These are phyloP conservation scores for Corinectria fuckeliana DNA, from an alignment of 2,329 filamentous ascomycete species.

Conservation along the genomic window DNA sequence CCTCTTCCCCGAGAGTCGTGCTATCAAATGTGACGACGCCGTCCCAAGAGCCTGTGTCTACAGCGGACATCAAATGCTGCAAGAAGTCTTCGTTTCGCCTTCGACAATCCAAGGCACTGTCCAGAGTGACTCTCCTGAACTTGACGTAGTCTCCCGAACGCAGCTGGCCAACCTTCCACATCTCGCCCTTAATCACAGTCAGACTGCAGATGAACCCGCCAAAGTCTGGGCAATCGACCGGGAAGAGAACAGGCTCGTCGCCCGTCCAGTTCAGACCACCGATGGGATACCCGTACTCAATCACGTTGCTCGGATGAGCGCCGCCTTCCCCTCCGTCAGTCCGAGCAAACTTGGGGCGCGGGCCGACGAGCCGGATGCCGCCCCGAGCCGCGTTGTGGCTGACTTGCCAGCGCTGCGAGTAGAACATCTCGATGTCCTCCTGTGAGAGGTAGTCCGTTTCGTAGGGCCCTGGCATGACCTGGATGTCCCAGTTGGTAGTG, in stretches of 20 bases:
- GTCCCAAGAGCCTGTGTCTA: constrained; percentile 5
- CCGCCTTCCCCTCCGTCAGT: constrained; percentile 68
- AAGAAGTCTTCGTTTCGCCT: constrained; percentile 14
- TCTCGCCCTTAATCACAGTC: constrained; percentile 41
- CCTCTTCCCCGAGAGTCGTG: neutral
- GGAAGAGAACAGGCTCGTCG: constrained; percentile 44
- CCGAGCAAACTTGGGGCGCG: constrained; percentile 64
- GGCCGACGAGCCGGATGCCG: constrained; percentile 65
- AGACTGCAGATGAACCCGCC: constrained; percentile 42
- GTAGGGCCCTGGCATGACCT: constrained; percentile 42
- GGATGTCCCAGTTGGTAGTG: constrained; percentile 27
- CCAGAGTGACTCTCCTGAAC: constrained; percentile 49
- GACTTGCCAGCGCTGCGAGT: constrained; percentile 63
- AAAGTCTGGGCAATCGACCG: constrained; percentile 41
- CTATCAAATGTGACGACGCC: constrained; percentile 6
- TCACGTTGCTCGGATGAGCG: constrained; percentile 62
- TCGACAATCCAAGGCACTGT: constrained; percentile 10
- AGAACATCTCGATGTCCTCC: constrained; percentile 63
- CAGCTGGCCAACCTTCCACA: constrained; percentile 47
- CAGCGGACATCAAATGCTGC: neutral
- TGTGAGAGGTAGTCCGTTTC: constrained; percentile 42
- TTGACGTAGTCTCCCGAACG: constrained; percentile 38
- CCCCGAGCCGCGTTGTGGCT: constrained; percentile 67
- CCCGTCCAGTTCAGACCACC: constrained; percentile 46
- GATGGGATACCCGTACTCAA: constrained; percentile 51